Evolutionary conservation across 495 filamentous ascomycete species (phyloP).

Genomic region (Monascus purpureus): DNA sequence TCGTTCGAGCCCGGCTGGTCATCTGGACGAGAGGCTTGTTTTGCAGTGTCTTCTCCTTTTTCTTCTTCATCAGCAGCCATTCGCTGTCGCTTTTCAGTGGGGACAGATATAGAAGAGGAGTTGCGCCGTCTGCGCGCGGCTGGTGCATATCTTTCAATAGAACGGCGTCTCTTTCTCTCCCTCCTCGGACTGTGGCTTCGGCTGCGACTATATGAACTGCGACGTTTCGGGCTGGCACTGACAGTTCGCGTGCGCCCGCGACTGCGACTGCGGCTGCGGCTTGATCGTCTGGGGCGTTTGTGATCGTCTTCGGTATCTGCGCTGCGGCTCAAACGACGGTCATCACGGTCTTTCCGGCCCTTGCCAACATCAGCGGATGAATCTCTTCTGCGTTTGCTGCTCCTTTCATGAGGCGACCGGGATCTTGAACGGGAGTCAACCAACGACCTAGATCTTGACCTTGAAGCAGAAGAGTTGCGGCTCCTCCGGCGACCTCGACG

Average conservation of each 20-base stretch:
- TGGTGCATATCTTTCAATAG: conserved; percentile 39
- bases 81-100: conserved; percentile 35
- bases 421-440: conserved; percentile 34
- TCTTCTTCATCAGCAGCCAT: conserved; percentile 45
- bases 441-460: conserved; percentile 26
- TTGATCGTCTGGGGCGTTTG: no score
- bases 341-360: conserved; percentile 18
- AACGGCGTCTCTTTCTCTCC: conserved; percentile 37
- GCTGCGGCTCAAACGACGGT: conserved; percentile 25
- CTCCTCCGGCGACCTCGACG: conserved; percentile 16
- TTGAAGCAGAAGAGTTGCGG: conserved; percentile 18
- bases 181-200: conserved; percentile 22
- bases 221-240: conserved; percentile 18
- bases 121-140: conserved; percentile 31
- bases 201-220: no score
- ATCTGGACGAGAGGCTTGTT: conserved; percentile 27
- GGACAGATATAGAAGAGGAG: conserved; percentile 37
- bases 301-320: no score
- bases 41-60: conserved; percentile 11
- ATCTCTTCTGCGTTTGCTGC: conserved; percentile 20
- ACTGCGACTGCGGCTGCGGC: conserved; percentile 25
- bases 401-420: conserved; percentile 10
- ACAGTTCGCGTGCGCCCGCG: conserved; percentile 25
- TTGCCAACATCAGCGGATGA: conserved; percentile 38
- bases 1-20: conserved; percentile 9